Conservation (phyloP, 495 filamentous ascomycete species). For the Daldinia caldariorum region DNA sequence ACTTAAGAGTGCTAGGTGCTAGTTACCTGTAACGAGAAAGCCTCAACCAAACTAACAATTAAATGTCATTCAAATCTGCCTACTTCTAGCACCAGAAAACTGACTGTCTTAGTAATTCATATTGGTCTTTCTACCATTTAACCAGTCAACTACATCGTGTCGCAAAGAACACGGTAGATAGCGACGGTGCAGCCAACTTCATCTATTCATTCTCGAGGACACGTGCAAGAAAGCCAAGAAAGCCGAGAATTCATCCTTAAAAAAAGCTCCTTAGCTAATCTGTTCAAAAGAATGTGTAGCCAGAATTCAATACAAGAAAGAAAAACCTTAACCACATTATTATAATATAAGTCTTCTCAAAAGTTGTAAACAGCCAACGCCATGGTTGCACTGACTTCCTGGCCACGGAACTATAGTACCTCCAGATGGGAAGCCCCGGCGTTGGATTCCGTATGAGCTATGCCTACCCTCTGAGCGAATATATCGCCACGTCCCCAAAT, state of each 20-base stretch:
- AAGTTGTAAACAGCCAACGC: background rate
- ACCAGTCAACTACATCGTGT: background rate
- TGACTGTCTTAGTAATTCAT: background rate
- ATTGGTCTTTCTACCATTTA: background rate
- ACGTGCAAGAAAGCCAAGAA: background rate
- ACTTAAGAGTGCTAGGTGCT: background rate
- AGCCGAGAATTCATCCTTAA: background rate
- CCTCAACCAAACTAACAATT: background rate
- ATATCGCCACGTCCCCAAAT: slow-evolving; percentile 24
- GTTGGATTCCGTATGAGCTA: background rate
- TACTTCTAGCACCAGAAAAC: background rate
- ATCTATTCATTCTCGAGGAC: background rate
- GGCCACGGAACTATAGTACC: background rate
- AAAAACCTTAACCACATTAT: background rate
- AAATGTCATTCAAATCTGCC: background rate
- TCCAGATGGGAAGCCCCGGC: background rate
- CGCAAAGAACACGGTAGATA: background rate
- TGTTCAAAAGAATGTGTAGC: background rate
- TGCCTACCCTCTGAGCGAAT: slow-evolving; percentile 18
- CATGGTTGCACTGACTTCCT: background rate
- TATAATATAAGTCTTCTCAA: background rate
- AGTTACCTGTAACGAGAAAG: background rate
- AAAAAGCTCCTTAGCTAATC: no score
- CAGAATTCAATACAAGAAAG: background rate
- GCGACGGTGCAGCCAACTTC: background rate